phyloP scores from a whole-genome alignment of 2,329 filamentous ascomycete genomes.

The Aphanocladium album region DNA sequence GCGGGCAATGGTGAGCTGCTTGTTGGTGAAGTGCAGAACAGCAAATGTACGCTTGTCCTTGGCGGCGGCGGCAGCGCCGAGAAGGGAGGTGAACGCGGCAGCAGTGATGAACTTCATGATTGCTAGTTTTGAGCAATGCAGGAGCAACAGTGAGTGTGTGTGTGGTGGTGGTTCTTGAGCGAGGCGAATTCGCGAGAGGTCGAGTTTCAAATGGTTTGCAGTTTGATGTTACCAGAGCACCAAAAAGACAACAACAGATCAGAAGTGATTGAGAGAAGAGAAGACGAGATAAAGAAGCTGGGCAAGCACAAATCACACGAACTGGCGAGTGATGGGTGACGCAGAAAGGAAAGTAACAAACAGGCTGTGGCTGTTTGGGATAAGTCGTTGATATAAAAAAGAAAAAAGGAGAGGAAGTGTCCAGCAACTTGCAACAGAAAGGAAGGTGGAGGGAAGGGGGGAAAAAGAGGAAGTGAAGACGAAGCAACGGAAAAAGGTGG shows the following conservation, averaged over 20 bases:
- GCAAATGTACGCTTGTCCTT: slow-evolving; percentile 54
- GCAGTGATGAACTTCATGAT: slow-evolving; percentile 32
- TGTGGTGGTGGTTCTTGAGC: not conserved
- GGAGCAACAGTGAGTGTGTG: not conserved
- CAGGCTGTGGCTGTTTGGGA: not conserved
- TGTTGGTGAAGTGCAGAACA: slow-evolving; percentile 66
- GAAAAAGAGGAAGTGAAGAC: not conserved
- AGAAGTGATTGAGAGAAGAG: not conserved
- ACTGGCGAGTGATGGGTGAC: slow-evolving; percentile 12
- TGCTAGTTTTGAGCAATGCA: not conserved
- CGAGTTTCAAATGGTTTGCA: not conserved
- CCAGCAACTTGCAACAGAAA: slow-evolving; percentile 11
- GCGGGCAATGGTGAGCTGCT: slow-evolving; percentile 56
- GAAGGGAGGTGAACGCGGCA: slow-evolving; percentile 33
- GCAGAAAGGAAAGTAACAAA: slow-evolving; percentile 13
- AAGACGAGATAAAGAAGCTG: slow-evolving; percentile 7
- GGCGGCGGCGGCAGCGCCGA: slow-evolving; percentile 33
- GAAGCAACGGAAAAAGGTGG: not conserved
- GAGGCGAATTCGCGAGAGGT: not conserved
- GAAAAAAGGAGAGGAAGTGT: slow-evolving; percentile 12
- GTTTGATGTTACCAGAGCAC: slow-evolving; percentile 12
- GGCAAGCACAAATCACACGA: slow-evolving; percentile 11
- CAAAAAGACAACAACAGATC: not conserved
- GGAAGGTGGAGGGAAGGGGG: not conserved
- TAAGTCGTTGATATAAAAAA: not conserved